These are phyloP conservation scores for Trichoderma arundinaceum DNA, from an alignment of 2,329 filamentous ascomycete genomes.

Conservation along the genomic window DNA sequence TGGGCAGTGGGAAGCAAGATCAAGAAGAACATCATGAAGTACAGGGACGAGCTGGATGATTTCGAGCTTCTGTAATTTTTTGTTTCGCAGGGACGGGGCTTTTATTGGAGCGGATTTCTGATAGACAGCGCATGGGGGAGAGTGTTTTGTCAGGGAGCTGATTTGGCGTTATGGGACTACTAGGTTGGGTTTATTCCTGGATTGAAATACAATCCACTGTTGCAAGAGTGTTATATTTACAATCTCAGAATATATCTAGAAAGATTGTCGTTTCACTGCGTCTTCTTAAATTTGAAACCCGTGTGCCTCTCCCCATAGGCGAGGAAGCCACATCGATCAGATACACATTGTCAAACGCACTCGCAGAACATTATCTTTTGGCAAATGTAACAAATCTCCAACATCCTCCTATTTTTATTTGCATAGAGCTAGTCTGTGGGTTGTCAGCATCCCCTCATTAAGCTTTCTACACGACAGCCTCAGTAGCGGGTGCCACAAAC, in stretches of 20 bases:
- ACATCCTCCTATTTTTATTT: neutral
- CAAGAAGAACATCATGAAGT: conserved; percentile 93
- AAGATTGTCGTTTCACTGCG: too few relatives aligned
- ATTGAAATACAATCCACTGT: neutral
- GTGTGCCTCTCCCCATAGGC: too few relatives aligned
- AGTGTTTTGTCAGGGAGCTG: conserved; percentile 1
- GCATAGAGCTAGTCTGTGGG: neutral
- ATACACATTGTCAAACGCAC: neutral
- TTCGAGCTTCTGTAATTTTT: conserved; percentile 78
- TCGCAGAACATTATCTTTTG: too few relatives aligned
- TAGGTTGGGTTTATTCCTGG: neutral
- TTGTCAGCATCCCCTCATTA: neutral
- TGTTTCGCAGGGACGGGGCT: neutral
- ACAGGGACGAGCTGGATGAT: conserved; percentile 92
- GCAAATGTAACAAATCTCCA: neutral
- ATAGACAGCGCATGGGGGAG: neutral
- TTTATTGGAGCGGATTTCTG: neutral
- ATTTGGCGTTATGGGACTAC: conserved; percentile 22
- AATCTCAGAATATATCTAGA: neutral
- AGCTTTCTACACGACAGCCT: neutral
- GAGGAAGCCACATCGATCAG: too few relatives aligned
- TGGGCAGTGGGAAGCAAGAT: conserved; percentile 98
- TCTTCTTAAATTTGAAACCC: too few relatives aligned
- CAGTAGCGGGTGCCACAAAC: neutral
- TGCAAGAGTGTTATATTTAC: neutral